These are phyloP conservation scores for Termitomyces bulborhizus DNA, from an alignment of 768 basidiomycete genomes.

Conservation along the genomic window DNA sequence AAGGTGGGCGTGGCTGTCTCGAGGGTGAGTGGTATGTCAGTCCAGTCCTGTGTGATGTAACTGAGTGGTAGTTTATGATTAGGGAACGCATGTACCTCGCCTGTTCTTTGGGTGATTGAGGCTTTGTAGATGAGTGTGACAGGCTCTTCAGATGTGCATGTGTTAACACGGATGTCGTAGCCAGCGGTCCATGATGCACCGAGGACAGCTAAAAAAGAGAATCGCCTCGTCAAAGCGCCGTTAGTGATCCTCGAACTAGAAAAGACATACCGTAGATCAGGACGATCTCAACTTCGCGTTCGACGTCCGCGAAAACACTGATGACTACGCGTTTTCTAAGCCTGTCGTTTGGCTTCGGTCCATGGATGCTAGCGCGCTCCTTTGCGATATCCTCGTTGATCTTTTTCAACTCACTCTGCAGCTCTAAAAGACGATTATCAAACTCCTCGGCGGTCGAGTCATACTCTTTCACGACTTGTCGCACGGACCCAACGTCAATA, in stretches of 20 bases:
- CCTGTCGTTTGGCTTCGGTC: constrained; percentile 15
- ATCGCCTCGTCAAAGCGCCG: neutral
- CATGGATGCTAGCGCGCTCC: constrained; percentile 17
- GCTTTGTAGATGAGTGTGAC: constrained; percentile 34
- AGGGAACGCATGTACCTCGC: constrained; percentile 24
- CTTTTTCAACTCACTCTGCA: constrained; percentile 21
- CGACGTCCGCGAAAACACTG: constrained; percentile 28
- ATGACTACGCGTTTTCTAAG: constrained; percentile 25
- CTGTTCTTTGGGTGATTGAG: constrained; percentile 31
- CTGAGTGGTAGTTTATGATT: neutral
- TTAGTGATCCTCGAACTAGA: neutral
- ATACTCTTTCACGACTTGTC: constrained; percentile 24
- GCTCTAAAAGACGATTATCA: constrained; percentile 23
- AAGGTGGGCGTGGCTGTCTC: constrained; percentile 39
- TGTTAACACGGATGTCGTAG: constrained; percentile 35
- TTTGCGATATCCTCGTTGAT: constrained; percentile 18
- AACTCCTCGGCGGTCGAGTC: constrained; percentile 26
- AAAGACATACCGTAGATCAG: constrained; percentile 30
- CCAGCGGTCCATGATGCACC: constrained; percentile 22
- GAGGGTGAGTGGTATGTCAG: constrained; percentile 32
- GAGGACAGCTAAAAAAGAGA: neutral
- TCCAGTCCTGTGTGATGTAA: constrained; percentile 29
- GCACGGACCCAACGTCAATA: constrained; percentile 22
- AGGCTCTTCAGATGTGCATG: constrained; percentile 24
- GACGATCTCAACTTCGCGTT: constrained; percentile 30